Percentiles rank a stretch among this genome's conserved stretches.
phyloP scores from a whole-genome alignment of 2,329 filamentous ascomycete species.

The Diaporthe citrichinensis region DNA sequence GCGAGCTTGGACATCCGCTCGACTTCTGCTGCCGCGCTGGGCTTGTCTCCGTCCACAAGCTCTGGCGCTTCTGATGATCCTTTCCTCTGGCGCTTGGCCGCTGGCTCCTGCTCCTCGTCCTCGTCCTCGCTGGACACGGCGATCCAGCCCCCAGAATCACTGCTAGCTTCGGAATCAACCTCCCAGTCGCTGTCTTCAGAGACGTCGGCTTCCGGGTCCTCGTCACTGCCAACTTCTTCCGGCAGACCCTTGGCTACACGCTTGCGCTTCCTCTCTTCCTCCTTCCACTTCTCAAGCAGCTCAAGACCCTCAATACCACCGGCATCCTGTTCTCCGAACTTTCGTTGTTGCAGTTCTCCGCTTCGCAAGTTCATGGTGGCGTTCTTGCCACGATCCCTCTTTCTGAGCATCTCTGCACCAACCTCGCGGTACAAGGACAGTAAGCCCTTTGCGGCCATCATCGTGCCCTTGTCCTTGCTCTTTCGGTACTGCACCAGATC shows the following conservation, averaged over 20 bases:
- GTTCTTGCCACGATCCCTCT: constrained; percentile 91
- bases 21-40: constrained; percentile 60
- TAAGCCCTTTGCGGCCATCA: constrained; percentile 97
- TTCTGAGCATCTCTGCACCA: constrained; percentile 88
- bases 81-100: constrained; percentile 73
- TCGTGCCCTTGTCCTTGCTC: constrained; percentile 98
- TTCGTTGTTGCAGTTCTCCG: constrained; percentile 81
- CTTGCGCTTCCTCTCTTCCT: constrained; percentile 85
- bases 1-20: constrained; percentile 79
- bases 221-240: constrained; percentile 72
- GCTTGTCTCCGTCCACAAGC: constrained; percentile 56
- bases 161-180: constrained; percentile 70
- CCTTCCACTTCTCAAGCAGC: constrained; percentile 92
- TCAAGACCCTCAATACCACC: constrained; percentile 94
- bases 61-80: constrained; percentile 47
- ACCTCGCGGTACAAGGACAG: constrained; percentile 93
- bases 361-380: constrained; percentile 84
- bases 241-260: constrained; percentile 77
- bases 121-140: constrained; percentile 85
- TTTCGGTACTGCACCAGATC: constrained; percentile 96
- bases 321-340: constrained; percentile 84
- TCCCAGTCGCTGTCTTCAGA: constrained; percentile 76
- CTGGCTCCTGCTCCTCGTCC: constrained; percentile 79
- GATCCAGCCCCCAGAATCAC: constrained; percentile 91
- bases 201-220: constrained; percentile 74